phyloP scores from a whole-genome alignment of 306 rosid genomes.

The Alnus glutinosa region DNA sequence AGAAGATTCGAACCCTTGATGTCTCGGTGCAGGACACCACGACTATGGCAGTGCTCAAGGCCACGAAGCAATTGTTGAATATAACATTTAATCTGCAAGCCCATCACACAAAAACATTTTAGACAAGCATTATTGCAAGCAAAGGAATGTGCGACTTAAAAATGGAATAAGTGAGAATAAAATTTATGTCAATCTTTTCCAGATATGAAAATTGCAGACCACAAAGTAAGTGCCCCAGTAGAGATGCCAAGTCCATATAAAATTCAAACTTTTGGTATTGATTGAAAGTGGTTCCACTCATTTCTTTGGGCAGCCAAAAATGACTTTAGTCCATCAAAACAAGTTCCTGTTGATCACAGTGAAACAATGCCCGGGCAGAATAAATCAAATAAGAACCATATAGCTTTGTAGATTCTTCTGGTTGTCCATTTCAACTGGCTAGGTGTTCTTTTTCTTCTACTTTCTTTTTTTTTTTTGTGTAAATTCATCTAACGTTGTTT shows the following conservation, averaged over 20 bases:
- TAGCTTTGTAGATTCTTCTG: background rate
- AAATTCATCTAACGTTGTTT: background rate
- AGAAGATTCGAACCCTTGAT: constrained; percentile 94
- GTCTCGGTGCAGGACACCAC: constrained; percentile 84
- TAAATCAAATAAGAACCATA: background rate
- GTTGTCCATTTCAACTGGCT: background rate
- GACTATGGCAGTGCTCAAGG: constrained; percentile 86
- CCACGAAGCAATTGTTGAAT: constrained; percentile 76
- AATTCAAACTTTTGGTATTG: background rate
- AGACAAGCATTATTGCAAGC: constrained; percentile 2
- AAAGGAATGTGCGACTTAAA: background rate
- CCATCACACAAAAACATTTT: constrained; percentile 15
- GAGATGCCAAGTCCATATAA: background rate
- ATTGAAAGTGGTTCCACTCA: background rate
- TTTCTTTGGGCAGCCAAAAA: background rate
- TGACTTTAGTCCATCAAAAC: background rate
- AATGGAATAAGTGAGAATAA: background rate
- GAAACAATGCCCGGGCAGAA: background rate
- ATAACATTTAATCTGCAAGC: constrained; percentile 74
- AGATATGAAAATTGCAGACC: background rate
- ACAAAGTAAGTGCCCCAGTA: background rate
- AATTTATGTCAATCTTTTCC: background rate
- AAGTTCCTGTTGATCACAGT: background rate
- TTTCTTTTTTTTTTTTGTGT: background rate
- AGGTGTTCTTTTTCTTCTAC: background rate